Evolutionary conservation across 352 stramenopile species (phyloP), one percentile per base, ranked within the genome.

Genomic region (Plasmopara muralis): DNA sequence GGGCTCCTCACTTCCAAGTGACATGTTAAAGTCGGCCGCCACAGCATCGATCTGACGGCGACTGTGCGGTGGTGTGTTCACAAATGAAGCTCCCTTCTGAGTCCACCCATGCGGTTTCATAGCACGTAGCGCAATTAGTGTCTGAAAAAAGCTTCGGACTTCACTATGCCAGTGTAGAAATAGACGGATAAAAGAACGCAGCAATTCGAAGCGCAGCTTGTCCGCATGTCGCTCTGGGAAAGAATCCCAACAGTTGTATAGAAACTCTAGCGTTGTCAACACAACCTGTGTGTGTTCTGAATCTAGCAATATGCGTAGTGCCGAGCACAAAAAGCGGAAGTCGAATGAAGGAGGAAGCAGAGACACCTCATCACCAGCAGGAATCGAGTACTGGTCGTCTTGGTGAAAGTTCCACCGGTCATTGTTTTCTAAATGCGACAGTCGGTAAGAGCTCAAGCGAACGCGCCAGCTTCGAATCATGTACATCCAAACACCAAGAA

Each of bases 381-480:
- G 84, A 52, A 95, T 95, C 28, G 82, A 93, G 55, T 93, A 93
- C 42, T 93, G 84, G 16, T 92, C 82, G 39, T 95, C 84, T 64
- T 95, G 84, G 33, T 93, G 83, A 46, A 95, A 95, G 52, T 93
- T 93, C 84, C 84, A 95, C 16, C 83, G 80, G 57, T 95, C 84
- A 46, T 93, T 93, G 59, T 92, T 95, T 59, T 95, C 84, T 20
- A 95, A 49, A 50, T 95, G 84, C 5, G 84, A 93, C 9, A 95
- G 53, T 2, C 84, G 81, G 50, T 95, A 95, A 15, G 84, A 95
- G 39, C 82, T 75, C 25, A 95, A 51, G 8, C 84, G 80, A 41
- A 95, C 83, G 35, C 84, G 84, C 84, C 84, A 95, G 62, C 80
- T 93, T 77, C 84, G 77, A 57, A 95, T 95, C 83, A 95, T 93